These are phyloP conservation scores for Hericium rajendrae DNA, from an alignment of 768 basidiomycete species.

Conservation along the genomic window DNA sequence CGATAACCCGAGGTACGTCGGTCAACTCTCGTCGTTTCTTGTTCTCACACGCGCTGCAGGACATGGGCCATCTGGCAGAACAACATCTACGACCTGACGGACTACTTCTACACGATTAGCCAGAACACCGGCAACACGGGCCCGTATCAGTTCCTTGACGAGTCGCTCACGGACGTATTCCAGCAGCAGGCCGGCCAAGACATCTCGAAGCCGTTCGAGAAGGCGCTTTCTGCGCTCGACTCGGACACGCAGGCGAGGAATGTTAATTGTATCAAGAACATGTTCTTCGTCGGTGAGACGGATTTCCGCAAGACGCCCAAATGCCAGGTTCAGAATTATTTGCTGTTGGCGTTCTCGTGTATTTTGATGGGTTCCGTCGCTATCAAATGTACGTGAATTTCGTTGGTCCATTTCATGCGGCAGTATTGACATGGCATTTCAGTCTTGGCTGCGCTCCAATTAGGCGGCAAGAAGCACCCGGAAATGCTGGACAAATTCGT, in stretches of 20 bases:
- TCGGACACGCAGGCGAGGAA: slow-evolving; percentile 34
- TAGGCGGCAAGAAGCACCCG: slow-evolving; percentile 70
- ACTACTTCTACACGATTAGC: slow-evolving; percentile 71
- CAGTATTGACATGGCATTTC: slow-evolving; percentile 9
- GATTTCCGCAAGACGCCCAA: slow-evolving; percentile 75
- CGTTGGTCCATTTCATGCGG: background rate
- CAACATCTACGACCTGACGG: slow-evolving; percentile 74
- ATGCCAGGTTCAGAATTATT: slow-evolving; percentile 79
- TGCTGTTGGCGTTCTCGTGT: slow-evolving; percentile 66
- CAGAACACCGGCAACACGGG: slow-evolving; percentile 36
- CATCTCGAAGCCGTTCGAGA: slow-evolving; percentile 56
- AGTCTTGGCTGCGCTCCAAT: slow-evolving; percentile 89
- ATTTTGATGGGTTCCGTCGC: slow-evolving; percentile 72
- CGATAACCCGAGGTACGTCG: slow-evolving; percentile 38
- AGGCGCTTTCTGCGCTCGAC: slow-evolving; percentile 47
- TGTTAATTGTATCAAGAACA: slow-evolving; percentile 65
- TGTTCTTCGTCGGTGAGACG: slow-evolving; percentile 62
- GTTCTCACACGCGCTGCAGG: slow-evolving; percentile 22
- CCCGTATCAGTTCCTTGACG: slow-evolving; percentile 58
- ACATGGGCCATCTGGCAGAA: slow-evolving; percentile 77
- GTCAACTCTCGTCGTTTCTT: slow-evolving; percentile 33
- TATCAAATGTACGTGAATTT: slow-evolving; percentile 65
- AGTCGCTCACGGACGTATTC: slow-evolving; percentile 57
- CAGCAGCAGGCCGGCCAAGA: slow-evolving; percentile 80
- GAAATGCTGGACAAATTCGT: slow-evolving; percentile 94